Evolutionary conservation across 768 basidiomycete species (phyloP).

Genomic region (Steccherinum ochraceum): DNA sequence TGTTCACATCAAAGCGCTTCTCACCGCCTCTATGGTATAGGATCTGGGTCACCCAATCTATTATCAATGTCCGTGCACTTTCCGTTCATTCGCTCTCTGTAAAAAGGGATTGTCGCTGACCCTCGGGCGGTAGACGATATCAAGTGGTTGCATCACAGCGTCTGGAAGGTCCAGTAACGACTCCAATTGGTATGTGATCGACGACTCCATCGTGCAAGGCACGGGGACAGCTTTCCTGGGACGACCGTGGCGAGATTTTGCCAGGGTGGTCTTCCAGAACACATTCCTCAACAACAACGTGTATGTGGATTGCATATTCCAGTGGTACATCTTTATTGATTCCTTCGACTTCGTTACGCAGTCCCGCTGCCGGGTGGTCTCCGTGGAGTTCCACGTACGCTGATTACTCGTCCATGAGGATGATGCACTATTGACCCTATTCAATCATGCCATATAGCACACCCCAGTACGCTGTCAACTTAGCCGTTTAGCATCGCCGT

Average conservation of each 20-base stretch:
- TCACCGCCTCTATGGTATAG: constrained; percentile 3
- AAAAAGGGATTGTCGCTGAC: not conserved
- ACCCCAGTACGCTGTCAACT: constrained; percentile 15
- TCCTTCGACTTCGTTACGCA: not conserved
- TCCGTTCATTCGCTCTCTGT: not conserved
- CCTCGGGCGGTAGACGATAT: constrained; percentile 12
- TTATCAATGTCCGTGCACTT: constrained; percentile 17
- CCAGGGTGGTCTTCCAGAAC: constrained; percentile 25
- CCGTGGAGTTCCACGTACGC: constrained; percentile 17
- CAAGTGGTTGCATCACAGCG: constrained; percentile 16
- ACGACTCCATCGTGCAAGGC: constrained; percentile 18
- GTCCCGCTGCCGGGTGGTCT: constrained; percentile 20
- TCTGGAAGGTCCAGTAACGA: constrained; percentile 17
- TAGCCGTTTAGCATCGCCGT: not conserved
- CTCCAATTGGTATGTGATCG: constrained; percentile 19
- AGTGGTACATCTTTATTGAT: not conserved
- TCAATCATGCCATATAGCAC: constrained; percentile 4
- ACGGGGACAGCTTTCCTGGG: constrained; percentile 19
- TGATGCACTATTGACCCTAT: not conserved
- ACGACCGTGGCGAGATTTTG: constrained; percentile 22
- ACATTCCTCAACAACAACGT: constrained; percentile 13
- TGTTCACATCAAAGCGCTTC: not conserved
- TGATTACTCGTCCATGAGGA: not conserved
- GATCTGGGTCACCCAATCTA: constrained; percentile 17
- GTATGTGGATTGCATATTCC: constrained; percentile 8